phyloP scores from a whole-genome alignment of 805 yeast species.

The Candida cerambycidarum region DNA sequence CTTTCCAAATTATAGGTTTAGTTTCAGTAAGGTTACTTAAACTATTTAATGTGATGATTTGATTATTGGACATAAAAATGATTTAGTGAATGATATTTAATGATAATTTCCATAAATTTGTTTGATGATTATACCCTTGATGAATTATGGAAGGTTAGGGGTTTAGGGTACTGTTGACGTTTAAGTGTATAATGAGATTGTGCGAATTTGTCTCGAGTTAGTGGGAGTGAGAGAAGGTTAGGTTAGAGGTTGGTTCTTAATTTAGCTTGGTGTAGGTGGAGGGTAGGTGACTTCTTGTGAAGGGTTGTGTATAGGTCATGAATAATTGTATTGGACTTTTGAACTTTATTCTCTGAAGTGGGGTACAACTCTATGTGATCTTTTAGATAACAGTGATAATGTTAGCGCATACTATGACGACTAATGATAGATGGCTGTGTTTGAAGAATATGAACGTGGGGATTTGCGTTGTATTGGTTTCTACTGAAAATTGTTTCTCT shows the following conservation, averaged over 20 bases:
- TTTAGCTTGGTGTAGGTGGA: too few relatives aligned
- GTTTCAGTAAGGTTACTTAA: slow-evolving; percentile 11
- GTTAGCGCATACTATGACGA: too few relatives aligned
- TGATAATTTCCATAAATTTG: background rate
- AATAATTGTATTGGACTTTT: too few relatives aligned
- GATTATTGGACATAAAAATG: slow-evolving; percentile 9
- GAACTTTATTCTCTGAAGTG: too few relatives aligned
- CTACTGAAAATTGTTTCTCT: too few relatives aligned
- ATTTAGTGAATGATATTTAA: background rate
- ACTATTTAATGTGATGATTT: slow-evolving; percentile 15
- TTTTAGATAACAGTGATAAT: too few relatives aligned
- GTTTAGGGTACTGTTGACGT: background rate
- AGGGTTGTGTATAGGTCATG: too few relatives aligned
- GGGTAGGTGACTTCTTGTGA: too few relatives aligned
- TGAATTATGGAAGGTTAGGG: background rate
- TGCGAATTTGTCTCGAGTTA: background rate
- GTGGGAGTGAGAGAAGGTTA: background rate
- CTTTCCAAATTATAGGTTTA: slow-evolving; percentile 42
- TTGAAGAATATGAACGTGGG: too few relatives aligned
- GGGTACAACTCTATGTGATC: too few relatives aligned
- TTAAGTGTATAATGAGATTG: background rate
- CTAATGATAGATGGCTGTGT: too few relatives aligned
- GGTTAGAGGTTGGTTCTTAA: slow-evolving; percentile 3
- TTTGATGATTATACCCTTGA: slow-evolving; percentile 4
- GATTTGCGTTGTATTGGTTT: too few relatives aligned